Conservation (phyloP, 768 basidiomycete species). For the Lactifluus volemus region DNA sequence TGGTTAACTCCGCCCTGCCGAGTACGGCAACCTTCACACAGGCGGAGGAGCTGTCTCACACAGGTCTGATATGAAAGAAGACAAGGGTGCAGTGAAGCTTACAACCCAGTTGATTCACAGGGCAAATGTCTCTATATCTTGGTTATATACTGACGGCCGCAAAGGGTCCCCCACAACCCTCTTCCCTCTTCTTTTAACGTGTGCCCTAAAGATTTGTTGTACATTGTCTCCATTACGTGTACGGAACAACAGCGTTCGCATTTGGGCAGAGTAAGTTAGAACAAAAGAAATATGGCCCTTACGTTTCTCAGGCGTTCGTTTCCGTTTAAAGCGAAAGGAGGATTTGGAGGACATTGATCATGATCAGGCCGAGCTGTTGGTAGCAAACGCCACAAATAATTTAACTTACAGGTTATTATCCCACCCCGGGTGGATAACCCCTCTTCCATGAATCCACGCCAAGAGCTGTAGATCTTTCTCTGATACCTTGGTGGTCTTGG, state of each 20-base stretch:
- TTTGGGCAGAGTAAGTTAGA: background rate
- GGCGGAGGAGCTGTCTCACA: background rate
- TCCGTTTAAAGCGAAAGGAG: background rate
- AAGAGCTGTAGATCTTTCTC: background rate
- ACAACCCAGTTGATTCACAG: background rate
- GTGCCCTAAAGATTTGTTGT: background rate
- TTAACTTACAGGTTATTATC: background rate
- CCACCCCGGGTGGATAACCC: background rate
- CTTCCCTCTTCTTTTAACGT: background rate
- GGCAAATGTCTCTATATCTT: background rate
- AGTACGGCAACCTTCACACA: background rate
- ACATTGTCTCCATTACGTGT: constrained; percentile 11
- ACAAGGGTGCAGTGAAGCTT: background rate
- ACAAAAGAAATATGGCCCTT: constrained; percentile 10
- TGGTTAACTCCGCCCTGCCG: background rate
- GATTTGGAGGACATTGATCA: background rate
- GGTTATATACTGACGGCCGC: background rate
- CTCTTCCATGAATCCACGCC: background rate
- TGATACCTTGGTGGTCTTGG: background rate
- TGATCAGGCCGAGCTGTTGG: constrained; percentile 4
- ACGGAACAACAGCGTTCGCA: constrained; percentile 1
- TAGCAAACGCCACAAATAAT: constrained; percentile 7
- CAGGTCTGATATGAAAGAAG: background rate
- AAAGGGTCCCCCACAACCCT: background rate
- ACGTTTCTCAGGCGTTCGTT: background rate